These are phyloP conservation scores for Claviceps cyperi DNA, from an alignment of 2,329 filamentous ascomycete genomes.

Conservation along the genomic window DNA sequence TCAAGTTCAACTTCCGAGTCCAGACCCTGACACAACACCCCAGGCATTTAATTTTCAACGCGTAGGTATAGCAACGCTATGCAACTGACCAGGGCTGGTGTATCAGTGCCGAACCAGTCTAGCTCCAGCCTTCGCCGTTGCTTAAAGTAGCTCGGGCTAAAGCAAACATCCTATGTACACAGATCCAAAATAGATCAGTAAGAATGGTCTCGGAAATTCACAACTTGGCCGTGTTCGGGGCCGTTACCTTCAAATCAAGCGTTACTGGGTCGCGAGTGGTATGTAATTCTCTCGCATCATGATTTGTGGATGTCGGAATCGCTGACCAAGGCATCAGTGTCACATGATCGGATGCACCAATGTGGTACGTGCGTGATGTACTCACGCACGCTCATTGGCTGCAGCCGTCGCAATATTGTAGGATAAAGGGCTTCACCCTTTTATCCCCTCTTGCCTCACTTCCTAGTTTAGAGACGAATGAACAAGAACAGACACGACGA, in stretches of 20 bases:
- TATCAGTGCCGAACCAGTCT: conserved; percentile 24
- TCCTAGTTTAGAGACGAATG: too few relatives aligned
- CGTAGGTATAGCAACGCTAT: conserved; percentile 10
- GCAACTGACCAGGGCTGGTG: conserved; percentile 32
- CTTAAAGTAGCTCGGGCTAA: neutral
- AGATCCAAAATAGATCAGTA: neutral
- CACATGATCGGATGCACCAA: too few relatives aligned
- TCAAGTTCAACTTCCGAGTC: conserved; percentile 36
- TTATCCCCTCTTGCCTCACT: too few relatives aligned
- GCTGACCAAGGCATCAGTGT: too few relatives aligned
- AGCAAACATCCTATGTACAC: neutral
- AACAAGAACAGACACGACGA: too few relatives aligned
- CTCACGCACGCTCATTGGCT: too few relatives aligned
- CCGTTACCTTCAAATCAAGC: neutral
- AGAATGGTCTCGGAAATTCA: neutral
- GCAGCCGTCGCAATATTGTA: too few relatives aligned
- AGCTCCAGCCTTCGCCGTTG: neutral
- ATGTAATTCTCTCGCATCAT: neutral
- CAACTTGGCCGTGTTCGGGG: neutral
- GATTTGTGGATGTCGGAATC: neutral
- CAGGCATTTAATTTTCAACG: conserved; percentile 3
- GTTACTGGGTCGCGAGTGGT: neutral
- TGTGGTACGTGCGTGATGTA: too few relatives aligned
- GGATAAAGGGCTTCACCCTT: too few relatives aligned
- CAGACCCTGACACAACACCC: conserved; percentile 38